phyloP scores from a whole-genome alignment of 164 flowering plant genomes.

The Umbilicus rupestris region DNA sequence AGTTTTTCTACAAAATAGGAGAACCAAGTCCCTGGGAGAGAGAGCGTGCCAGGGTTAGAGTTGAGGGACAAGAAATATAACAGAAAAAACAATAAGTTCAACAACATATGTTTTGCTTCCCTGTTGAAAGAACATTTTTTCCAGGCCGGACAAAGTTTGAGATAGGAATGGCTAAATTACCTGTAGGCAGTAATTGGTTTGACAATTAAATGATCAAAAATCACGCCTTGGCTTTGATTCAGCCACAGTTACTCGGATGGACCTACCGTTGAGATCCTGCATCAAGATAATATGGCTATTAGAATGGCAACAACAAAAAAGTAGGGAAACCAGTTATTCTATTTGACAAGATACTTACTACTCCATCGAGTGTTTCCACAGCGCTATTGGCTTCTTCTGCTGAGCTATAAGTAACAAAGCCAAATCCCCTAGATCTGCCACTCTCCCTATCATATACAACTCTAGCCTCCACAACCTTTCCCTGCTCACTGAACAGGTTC shows the following conservation, averaged over 20 bases:
- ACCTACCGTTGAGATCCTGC: conserved; percentile 35
- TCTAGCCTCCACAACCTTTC: conserved; percentile 4
- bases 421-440: conserved; percentile 9
- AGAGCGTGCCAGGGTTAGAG: not conserved
- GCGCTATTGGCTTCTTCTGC: conserved; percentile 6
- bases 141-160: not conserved
- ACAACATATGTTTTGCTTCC: too few species aligned
- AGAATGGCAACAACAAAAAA: not conserved
- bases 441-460: conserved; percentile 5
- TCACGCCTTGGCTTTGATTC: conserved; percentile 65
- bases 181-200: conserved; percentile 9
- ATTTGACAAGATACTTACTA: not conserved
- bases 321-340: not conserved
- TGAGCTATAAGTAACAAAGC: conserved; percentile 7
- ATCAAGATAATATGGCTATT: not conserved
- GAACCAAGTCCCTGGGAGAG: not conserved
- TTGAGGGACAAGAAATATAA: too few species aligned
- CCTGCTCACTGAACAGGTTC: conserved; percentile 10
- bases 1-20: not conserved
- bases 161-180: conserved; percentile 8
- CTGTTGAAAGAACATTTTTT: too few species aligned
- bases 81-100: too few species aligned
- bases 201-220: conserved; percentile 29
- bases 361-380: conserved; percentile 6
- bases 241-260: conserved; percentile 65